Percentiles rank a stretch among this genome's conserved stretches.
phyloP scores from a whole-genome alignment of 345 rosid species.

The thale cress (Arabidopsis thaliana) region TAIR10.1 NC_003076.8:20155501-20156000 shows the following conservation, averaged over 20 bases:
- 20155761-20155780: not conserved
- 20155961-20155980: not conserved
- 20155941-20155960: too few relatives aligned
- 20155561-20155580: conserved; percentile 57
- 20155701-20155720: too few relatives aligned
- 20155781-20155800: not conserved
- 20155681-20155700: not conserved
- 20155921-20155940: not conserved
- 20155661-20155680: not conserved
- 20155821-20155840: not conserved
- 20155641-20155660: not conserved
- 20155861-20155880: not conserved
- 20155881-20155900: not conserved
- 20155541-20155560: conserved; percentile 64
- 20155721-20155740: too few relatives aligned
- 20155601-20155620: not conserved
- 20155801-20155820: not conserved
- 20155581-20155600: not conserved
- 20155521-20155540: conserved; percentile 79
- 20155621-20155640: not conserved
- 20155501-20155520: conserved; percentile 61
- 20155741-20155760: too few relatives aligned
- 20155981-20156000: too few relatives aligned
- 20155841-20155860: not conserved
- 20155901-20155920: not conserved